Conservation (phyloP, 2,329 filamentous ascomycete species). For the Bertia moriformis region DNA sequence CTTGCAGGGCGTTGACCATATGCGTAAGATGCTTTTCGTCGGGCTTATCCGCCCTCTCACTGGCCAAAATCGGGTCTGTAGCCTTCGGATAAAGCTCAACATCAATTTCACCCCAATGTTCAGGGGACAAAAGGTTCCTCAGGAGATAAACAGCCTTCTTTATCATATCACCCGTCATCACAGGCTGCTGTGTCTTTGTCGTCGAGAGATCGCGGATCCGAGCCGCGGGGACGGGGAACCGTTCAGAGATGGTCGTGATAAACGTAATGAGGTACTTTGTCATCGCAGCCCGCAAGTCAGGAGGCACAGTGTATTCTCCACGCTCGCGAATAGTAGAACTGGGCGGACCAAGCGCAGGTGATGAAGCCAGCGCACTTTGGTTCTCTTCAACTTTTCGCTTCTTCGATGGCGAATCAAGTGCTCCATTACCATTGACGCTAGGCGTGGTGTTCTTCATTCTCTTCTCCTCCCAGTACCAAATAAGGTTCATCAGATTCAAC, state of each 20-base stretch:
- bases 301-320: conserved; percentile 58
- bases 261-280: conserved; percentile 93
- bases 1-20: conserved; percentile 86
- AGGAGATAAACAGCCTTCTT: conserved; percentile 44
- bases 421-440: conserved; percentile 23
- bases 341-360: conserved; percentile 24
- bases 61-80: conserved; percentile 70
- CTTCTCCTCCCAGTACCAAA: conserved; percentile 84
- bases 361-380: conserved; percentile 35
- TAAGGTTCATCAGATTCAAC: conserved; percentile 75
- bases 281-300: conserved; percentile 59
- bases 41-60: conserved; percentile 70
- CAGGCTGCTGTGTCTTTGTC: conserved; percentile 28
- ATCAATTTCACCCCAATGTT: conserved; percentile 84
- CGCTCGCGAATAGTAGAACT: conserved; percentile 26
- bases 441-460: conserved; percentile 52
- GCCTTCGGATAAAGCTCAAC: conserved; percentile 83
- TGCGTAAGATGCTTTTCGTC: conserved; percentile 73
- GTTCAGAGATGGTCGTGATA: conserved; percentile 77
- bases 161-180: conserved; percentile 60
- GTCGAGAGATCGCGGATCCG: conserved; percentile 41
- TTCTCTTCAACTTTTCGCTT: conserved; percentile 68
- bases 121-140: conserved; percentile 69
- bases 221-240: conserved; percentile 62
- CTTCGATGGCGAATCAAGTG: conserved; percentile 27